Percentiles rank a stretch among this genome's conserved stretches.
These are phyloP conservation scores for Pezicula rhizophila DNA, from an alignment of 2,329 filamentous ascomycete genomes.

Conservation along the genomic window DNA sequence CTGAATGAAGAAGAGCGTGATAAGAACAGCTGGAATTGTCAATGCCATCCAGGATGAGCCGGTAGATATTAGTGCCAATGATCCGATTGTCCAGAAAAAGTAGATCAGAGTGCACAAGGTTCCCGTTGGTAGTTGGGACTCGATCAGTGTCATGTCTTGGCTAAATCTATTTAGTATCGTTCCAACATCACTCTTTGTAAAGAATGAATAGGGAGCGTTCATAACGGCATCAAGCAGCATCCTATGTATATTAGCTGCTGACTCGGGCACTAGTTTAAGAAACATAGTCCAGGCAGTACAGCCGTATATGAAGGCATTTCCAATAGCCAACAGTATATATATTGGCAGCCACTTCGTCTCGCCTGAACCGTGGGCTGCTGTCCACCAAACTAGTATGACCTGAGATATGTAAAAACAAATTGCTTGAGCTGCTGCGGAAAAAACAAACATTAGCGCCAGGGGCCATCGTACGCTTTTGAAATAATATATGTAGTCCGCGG, in stretches of 20 bases:
- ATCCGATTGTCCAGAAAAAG: background rate
- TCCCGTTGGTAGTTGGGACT: background rate
- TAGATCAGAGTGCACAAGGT: background rate
- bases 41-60: conserved; percentile 14
- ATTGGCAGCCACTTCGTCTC: no score
- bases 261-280: background rate
- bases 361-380: no score
- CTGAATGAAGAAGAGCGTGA: conserved; percentile 19
- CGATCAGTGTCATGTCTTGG: conserved; percentile 1
- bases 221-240: background rate
- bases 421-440: no score
- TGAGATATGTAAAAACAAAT: no score
- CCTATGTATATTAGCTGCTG: background rate
- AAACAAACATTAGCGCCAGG: no score
- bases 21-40: conserved; percentile 16
- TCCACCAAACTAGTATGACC: no score
- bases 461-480: no score
- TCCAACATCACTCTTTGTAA: background rate
- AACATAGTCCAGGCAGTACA: background rate
- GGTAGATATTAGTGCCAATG: conserved; percentile 34
- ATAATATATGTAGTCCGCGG: no score
- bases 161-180: background rate
- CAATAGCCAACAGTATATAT: no score
- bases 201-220: background rate
- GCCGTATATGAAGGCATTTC: no score